Evolutionary conservation across 2,329 filamentous ascomycete species (phyloP), one percentile per base, ranked within the genome.

Genomic region (Hymenoscyphus repandus): DNA sequence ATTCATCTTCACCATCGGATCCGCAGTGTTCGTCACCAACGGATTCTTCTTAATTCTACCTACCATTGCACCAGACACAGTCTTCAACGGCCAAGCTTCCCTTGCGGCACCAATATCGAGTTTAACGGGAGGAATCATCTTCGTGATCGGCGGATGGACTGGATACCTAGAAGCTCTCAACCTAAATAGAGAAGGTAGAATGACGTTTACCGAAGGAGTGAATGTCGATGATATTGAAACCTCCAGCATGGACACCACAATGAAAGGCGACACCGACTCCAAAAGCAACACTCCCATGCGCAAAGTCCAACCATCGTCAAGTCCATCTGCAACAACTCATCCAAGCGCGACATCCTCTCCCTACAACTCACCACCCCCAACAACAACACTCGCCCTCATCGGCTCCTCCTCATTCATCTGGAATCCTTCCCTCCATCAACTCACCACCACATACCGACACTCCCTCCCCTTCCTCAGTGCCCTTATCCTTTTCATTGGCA

Each of bases 151-250:
- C 12, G 54, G 57, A 32, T 59, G 40, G 18, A 49, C 49, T 10
- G 55, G 50, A 20, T 50, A 55, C 20, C 45, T 61, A 4, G 58
- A 61, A 41, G 57, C 49, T 6, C 22, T 61, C 45, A 61, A 61
- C 42, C 32, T 55, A 10, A 51, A 55, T 15, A 32, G 55, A 43
- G 52, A 17, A 18, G 47, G 39, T 17, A 45, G 50, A n/a, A 20
- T 56, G 18, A 46, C 42, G 37, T 20, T 53, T 17, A 55, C 51
- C 39, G 47, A 54, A 47, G 51, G 45, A 7, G 31, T 55, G 12
- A 18, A 31, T 17, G 36, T 52, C 31, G 43, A 50, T 33, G 47
- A 27, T 22, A n/a, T 17, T 45, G 34, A 51, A 37, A 38, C 51
- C 36, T 36, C 39, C 17, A 42, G 37, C 34, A 43, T 32, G 18